Conservation (phyloP, 345 rosid species). For the Cardamine chenopodiifolia region DNA sequence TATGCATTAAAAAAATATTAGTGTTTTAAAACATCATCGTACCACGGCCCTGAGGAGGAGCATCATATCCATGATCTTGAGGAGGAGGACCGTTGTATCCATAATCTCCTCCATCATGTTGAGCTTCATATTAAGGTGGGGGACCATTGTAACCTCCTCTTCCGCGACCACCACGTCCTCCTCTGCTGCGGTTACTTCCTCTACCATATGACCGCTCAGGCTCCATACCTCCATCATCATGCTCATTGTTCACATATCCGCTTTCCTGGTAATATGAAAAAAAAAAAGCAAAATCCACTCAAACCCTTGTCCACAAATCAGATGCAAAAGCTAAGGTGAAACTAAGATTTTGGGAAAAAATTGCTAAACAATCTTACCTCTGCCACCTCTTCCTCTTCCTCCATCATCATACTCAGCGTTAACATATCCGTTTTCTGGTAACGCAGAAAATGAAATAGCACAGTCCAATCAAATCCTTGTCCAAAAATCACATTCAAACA, state of each 20-base stretch:
- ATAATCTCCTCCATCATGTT: conserved; percentile 64
- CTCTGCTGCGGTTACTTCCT: conserved; percentile 84
- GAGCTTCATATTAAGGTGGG: conserved; percentile 39
- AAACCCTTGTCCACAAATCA: not conserved
- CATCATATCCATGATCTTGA: conserved; percentile 28
- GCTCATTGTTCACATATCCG: conserved; percentile 50
- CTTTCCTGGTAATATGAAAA: conserved; percentile 50
- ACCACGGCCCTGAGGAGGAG: conserved; percentile 48
- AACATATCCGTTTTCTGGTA: not conserved
- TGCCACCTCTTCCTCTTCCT: conserved; percentile 47
- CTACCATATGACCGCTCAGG: conserved; percentile 59
- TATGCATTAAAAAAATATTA: not conserved
- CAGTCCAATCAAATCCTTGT: not conserved
- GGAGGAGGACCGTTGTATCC: conserved; percentile 23
- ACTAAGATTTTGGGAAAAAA: conserved; percentile 25
- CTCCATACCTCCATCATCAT: conserved; percentile 69
- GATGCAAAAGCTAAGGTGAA: not conserved
- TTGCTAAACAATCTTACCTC: conserved; percentile 31
- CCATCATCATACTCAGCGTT: conserved; percentile 26
- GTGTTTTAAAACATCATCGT: conserved; percentile 1
- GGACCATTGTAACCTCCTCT: conserved; percentile 75
- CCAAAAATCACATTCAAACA: not conserved
- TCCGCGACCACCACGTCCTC: conserved; percentile 73
- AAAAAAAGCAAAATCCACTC: not conserved
- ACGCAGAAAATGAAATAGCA: not conserved